Base-by-base conservation (phyloP, 768 basidiomycete genomes). In the Crepidotus variabilis region DNA sequence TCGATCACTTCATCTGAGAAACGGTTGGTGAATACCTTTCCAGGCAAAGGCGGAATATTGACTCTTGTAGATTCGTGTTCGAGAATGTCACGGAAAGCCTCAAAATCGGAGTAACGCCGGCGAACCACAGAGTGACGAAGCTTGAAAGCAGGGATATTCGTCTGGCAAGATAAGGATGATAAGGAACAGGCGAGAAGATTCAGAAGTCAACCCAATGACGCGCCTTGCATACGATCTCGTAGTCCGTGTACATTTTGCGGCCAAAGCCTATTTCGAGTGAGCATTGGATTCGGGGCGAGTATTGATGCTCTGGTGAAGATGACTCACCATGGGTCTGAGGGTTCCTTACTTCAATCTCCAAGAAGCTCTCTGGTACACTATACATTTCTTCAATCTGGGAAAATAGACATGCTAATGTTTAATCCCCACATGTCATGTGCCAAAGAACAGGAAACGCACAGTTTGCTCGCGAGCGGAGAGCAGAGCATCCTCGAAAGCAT, bases 1-100 rank as follows among this genome's bases (percentile, higher is more conserved):
- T 98, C 96, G 57, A 99, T 98, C 47, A 98, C 90, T 71, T 99
- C 97, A 64, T 98, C 96, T 14, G 94, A 94, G 75, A 98, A 99
- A 36, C 97, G 80, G 67, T 97, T 98, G 32, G 95, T 97, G 75
- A 99, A 99, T 39, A 98, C 92, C 72, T 98, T 99, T 54, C 97
- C 97, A 1, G 97, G 96, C 33, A 99, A 84, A 16, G 93, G 85
- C 1, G 97, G 96, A 67, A 99, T 98, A 73, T 98, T 99, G 63
- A 99, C 97, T 45, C 97, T 82, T 10, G 96, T 97, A 3, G 88
- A 91, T 73, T 99, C 97, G 64, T 94, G 87, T 73, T 99, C 97
- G 51, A 99, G 85, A 68, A 97, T 93, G 69, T 99, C 96, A 50
- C 94, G 87, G 80, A 99, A 99, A 1, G 96, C 94, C 67, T 95